Conservation (phyloP, 805 yeast genomes). For the Candida lessepsii region DNA sequence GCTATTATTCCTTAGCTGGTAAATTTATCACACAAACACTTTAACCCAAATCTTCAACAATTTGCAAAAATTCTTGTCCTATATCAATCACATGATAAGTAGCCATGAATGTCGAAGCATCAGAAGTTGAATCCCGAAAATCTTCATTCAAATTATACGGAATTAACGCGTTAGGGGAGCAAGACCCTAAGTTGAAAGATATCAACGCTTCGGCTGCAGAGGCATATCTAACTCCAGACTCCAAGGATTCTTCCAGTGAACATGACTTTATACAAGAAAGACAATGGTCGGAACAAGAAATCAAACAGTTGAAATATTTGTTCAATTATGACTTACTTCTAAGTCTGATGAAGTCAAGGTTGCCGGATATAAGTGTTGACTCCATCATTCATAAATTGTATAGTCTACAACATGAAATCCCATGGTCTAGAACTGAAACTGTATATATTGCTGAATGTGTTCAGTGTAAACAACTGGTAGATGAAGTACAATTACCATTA, state of each 20-base stretch:
- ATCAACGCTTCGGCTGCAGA: conserved; percentile 1
- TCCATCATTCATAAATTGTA: neutral
- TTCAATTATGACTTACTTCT: conserved; percentile 14
- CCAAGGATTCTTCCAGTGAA: conserved; percentile 16
- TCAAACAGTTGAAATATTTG: conserved; percentile 8
- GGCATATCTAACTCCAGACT: conserved; percentile 16
- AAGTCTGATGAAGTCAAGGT: neutral
- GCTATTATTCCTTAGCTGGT: neutral
- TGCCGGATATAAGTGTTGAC: conserved; percentile 9
- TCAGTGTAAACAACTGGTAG: neutral
- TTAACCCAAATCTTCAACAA: neutral
- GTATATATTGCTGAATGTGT: conserved; percentile 7
- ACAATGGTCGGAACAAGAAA: conserved; percentile 8
- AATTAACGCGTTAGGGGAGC: conserved; percentile 3
- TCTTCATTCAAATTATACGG: neutral
- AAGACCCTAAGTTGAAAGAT: neutral
- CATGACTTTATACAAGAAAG: conserved; percentile 8
- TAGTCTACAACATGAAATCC: neutral
- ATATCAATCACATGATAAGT: neutral
- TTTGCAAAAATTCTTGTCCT: no score
- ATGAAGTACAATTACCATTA: conserved; percentile 4
- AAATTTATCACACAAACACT: neutral
- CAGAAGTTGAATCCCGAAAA: neutral
- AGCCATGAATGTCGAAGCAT: neutral
- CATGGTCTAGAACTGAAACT: conserved; percentile 13